phyloP scores from a whole-genome alignment of 1,284 basidiomycete species.

The Ustilago tritici region DNA sequence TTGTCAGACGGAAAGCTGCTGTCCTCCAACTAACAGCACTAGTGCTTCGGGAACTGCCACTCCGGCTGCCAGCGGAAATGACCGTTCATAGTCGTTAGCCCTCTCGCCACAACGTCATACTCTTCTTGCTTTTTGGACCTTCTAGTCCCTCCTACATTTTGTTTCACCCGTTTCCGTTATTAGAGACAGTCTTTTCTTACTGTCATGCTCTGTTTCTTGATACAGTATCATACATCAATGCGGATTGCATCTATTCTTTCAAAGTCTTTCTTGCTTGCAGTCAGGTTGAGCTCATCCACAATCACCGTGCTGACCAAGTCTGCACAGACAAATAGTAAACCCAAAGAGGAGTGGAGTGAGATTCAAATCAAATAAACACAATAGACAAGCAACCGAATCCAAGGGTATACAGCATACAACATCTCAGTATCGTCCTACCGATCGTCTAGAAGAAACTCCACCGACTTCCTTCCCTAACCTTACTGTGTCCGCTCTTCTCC shows the following conservation, averaged over 20 bases:
- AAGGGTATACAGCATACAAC: conserved; percentile 18
- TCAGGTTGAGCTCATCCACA: too few species aligned
- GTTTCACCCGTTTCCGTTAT: neutral
- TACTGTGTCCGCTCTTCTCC: conserved; percentile 52
- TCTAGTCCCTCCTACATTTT: too few species aligned
- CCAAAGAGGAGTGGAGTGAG: neutral
- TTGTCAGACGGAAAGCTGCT: conserved; percentile 62
- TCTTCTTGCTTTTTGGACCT: neutral
- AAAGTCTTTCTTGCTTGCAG: too few species aligned
- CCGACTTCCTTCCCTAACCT: conserved; percentile 21
- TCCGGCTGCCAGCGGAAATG: conserved; percentile 11
- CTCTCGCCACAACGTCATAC: neutral
- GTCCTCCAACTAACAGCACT: conserved; percentile 41
- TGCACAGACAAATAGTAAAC: neutral
- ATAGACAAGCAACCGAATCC: neutral
- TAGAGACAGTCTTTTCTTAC: too few species aligned
- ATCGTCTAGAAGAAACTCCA: conserved; percentile 62
- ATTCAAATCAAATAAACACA: neutral
- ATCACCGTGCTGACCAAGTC: too few species aligned
- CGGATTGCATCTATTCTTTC: too few species aligned
- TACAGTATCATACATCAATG: too few species aligned
- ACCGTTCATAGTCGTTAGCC: conserved; percentile 6
- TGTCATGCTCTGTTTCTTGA: too few species aligned
- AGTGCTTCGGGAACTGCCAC: conserved; percentile 13
- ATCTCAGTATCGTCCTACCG: neutral